Evolutionary conservation across 2,329 filamentous ascomycete species (phyloP), one percentile per base, ranked within the genome.

Genomic region (Colletotrichum tropicicola): DNA sequence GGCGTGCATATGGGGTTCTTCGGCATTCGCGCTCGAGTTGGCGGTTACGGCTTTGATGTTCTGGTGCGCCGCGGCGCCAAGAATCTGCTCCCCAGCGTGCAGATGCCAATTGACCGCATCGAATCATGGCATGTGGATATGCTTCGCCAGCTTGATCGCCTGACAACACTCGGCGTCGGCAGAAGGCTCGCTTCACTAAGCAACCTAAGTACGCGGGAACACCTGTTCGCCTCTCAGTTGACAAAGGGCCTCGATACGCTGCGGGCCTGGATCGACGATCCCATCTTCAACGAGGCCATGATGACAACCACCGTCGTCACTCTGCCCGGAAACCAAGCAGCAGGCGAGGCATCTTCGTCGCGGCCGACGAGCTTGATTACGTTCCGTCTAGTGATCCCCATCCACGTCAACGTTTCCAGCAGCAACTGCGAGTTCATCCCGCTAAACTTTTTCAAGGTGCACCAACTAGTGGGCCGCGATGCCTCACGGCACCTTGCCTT

Each of bases 401-500:
- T 92, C 27, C 87, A 91, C 68, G 80, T 82, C 15, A 82, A 81
- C 32, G 74, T 86, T 8, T 77, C 79, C 3, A 83, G 83, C 21
- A 78, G 83, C 2, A 82, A 82, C 27, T 85, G 87, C 70, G 81
- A 84, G 59, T 90, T 91, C 68, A 81, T 85, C 1, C 89, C 90
- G 0, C 77, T 92, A 28, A 84, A 78, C 45, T 88, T 92, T 68
- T 92, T 92, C 79, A 88, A 87, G 68, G 80, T 85, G 7, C 88
- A 89, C 62, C 91, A 92, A 74, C 84, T 90, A 66, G 83, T 87
- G 0, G 85, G 89, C 69, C 79, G 83, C 27, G 82, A 82, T 64
- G 80, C 83, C 30, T 77, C 81, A 0, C 85, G 88, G 68, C 83
- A 88, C 45, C 81, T 86, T 5, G 83, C 82, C 3, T 92, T 92